phyloP scores from a whole-genome alignment of 331 rosid genomes.

The Phaseolus coccineus region DNA sequence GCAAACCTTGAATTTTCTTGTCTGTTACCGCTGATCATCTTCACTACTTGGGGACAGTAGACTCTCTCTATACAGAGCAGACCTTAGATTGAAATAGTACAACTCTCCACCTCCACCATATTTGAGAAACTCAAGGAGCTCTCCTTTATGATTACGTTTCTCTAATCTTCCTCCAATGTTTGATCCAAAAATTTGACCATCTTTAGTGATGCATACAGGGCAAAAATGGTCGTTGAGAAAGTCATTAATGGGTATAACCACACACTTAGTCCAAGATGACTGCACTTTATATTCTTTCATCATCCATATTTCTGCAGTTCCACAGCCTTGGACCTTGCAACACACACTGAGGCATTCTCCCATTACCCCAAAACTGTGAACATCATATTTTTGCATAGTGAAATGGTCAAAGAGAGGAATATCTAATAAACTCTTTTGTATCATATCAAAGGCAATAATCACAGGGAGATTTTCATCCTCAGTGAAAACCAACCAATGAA shows the following conservation, averaged over 20 bases:
- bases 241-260: no score
- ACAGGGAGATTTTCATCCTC: not conserved
- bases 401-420: not conserved
- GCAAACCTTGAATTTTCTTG: no score
- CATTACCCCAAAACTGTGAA: not conserved
- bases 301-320: not conserved
- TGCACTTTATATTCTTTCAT: slow-evolving; percentile 33
- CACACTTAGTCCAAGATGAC: not conserved
- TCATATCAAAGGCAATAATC: not conserved
- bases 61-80: slow-evolving; percentile 4
- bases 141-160: slow-evolving; percentile 22
- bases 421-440: not conserved
- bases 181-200: slow-evolving; percentile 18
- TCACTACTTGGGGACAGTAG: not conserved
- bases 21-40: no score
- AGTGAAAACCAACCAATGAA: not conserved
- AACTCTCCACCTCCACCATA: not conserved
- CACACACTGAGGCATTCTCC: slow-evolving; percentile 16
- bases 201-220: not conserved
- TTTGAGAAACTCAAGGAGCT: not conserved
- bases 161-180: not conserved
- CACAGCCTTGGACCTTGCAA: no score
- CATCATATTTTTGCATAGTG: not conserved
- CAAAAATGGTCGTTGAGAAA: no score
- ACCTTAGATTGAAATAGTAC: not conserved